Base-by-base conservation (phyloP, 495 filamentous ascomycete genomes). In the Penicillium ochrochloron region DNA sequence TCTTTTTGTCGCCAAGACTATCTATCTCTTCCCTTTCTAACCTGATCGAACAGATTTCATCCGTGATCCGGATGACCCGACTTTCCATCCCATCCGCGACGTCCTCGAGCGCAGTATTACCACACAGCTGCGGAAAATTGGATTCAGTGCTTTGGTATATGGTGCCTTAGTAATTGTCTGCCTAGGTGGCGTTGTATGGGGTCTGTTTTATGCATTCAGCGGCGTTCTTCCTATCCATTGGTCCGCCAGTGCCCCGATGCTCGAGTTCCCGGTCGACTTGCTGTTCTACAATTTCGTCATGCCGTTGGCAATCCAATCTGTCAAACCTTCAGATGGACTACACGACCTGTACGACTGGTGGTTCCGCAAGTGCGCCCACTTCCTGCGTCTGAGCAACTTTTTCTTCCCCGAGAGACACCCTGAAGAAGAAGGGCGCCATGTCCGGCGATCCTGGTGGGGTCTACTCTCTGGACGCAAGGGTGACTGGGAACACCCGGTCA, bases 241-340 rank as follows among this genome's bases (percentile, higher is more conserved):
- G 89, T 90, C 91, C 46, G 92, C 92, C 11, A 93, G 91, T 62
- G 89, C 94, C 65, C 93, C 94, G 9, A 89, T 96, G 11, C 83
- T 97, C 53, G 95, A 98, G 72, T 98, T 98, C 66, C 95, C 95
- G 2, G 86, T 97, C 55, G 96, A 98, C 69, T 79, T 99, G 0
- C 81, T 99, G 23, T 94, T 97, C 74, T 99, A 97, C 80, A 97
- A 98, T 75, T 96, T 97, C 73, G 75, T 97, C 59, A 92, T 97
- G 85, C 95, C 95, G 0, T 72, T 95, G 39, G 89, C 92, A 6
- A 85, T 97, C 57, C 87, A 85, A 65, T 87, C 90, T 67, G 88
- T 95, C 78, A 91, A 89, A 71, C 96, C 95, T 4, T 91, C 91
- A 31, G 89, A 95, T 68, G 89, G 85, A 4, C 77, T 99, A 9